Evolutionary conservation across 805 yeast species (phyloP).

Genomic region (Vanderwaltozyma verrucispora): DNA sequence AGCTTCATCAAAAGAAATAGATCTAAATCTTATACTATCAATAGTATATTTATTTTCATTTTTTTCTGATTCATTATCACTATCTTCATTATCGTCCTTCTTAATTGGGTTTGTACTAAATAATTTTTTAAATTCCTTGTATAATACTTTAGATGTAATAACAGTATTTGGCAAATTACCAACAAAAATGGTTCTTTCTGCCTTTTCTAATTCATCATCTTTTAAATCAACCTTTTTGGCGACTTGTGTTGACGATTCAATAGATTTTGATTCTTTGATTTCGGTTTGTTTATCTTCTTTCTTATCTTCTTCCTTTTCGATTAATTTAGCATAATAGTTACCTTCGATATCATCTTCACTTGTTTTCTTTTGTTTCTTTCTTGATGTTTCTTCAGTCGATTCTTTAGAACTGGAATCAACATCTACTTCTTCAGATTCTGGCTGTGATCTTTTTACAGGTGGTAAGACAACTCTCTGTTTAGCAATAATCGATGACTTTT

Average conservation of each 20-base stretch:
- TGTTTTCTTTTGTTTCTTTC: too few species aligned
- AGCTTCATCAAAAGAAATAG: slow-evolving; percentile 79
- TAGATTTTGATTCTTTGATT: too few species aligned
- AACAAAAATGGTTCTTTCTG: slow-evolving; percentile 75
- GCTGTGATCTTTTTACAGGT: background rate
- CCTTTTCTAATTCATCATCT: slow-evolving; percentile 67
- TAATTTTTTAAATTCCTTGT: slow-evolving; percentile 55
- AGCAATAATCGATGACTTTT: slow-evolving; percentile 13
- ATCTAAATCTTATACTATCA: slow-evolving; percentile 79
- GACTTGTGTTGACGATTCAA: slow-evolving; percentile 10
- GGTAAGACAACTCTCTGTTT: slow-evolving; percentile 17
- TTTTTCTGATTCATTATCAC: slow-evolving; percentile 5
- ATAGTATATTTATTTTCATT: slow-evolving; percentile 31
- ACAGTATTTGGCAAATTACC: slow-evolving; percentile 70
- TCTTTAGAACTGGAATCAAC: slow-evolving; percentile 4
- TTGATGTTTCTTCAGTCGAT: background rate
- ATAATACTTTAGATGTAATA: slow-evolving; percentile 49
- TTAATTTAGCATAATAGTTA: slow-evolving; percentile 41
- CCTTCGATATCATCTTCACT: slow-evolving; percentile 42
- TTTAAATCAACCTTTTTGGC: slow-evolving; percentile 51
- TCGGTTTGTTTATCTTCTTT: too few species aligned
- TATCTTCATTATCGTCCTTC: slow-evolving; percentile 7
- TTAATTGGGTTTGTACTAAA: slow-evolving; percentile 30
- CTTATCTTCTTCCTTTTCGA: slow-evolving; percentile 29
- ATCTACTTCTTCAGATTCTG: background rate